These are phyloP conservation scores for Blastomyces silverae DNA, from an alignment of 2,329 filamentous ascomycete genomes.

Conservation along the genomic window DNA sequence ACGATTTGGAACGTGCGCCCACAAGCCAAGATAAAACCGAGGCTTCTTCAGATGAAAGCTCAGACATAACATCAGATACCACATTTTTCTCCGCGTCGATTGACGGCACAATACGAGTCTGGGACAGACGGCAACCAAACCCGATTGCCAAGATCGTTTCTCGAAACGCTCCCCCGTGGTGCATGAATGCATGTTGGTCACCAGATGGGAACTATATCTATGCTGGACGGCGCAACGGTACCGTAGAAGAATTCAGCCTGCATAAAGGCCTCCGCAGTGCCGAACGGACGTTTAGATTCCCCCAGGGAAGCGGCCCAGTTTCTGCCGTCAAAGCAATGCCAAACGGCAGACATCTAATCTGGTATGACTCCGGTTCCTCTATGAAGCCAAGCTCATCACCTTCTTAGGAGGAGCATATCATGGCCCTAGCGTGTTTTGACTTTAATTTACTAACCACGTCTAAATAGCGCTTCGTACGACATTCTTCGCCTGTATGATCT, in stretches of 20 bases:
- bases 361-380: slow-evolving; percentile 46
- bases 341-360: slow-evolving; percentile 85
- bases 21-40: slow-evolving; percentile 26
- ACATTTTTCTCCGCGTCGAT: slow-evolving; percentile 74
- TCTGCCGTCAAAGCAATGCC: slow-evolving; percentile 85
- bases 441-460: slow-evolving; percentile 21
- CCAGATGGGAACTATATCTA: slow-evolving; percentile 94
- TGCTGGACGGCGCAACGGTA: slow-evolving; percentile 80
- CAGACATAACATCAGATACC: slow-evolving; percentile 54
- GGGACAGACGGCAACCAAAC: slow-evolving; percentile 57
- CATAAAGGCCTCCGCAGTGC: slow-evolving; percentile 71
- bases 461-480: slow-evolving; percentile 76
- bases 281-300: slow-evolving; percentile 76
- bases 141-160: slow-evolving; percentile 74
- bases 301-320: slow-evolving; percentile 79
- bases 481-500: slow-evolving; percentile 91
- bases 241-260: slow-evolving; percentile 88
- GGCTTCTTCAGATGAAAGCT: slow-evolving; percentile 29
- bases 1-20: slow-evolving; percentile 33
- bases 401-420: background rate
- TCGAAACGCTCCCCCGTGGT: slow-evolving; percentile 81
- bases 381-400: background rate
- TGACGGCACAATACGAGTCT: slow-evolving; percentile 45
- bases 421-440: slow-evolving; percentile 1
- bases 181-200: slow-evolving; percentile 94